phyloP scores from a whole-genome alignment of 192 early-diverging fungal species.

The Phlyctochytrium bullatum region DNA sequence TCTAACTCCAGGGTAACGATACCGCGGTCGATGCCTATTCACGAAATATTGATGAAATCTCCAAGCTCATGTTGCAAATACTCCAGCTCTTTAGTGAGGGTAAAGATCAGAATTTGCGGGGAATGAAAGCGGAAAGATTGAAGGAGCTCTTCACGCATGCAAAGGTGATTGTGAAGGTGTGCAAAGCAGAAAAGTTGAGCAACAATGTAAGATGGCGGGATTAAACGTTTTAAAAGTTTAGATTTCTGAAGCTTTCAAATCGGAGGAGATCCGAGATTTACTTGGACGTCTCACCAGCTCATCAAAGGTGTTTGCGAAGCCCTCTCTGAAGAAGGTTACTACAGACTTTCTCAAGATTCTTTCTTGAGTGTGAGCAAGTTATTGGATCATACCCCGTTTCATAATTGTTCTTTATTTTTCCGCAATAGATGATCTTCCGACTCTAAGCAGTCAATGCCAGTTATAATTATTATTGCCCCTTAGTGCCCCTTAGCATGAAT shows the following conservation, averaged over 20 bases:
- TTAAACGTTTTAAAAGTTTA: not conserved
- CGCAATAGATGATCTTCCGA: too few relatives aligned
- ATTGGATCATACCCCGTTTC: too few relatives aligned
- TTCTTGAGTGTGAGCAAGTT: too few relatives aligned
- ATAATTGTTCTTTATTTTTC: too few relatives aligned
- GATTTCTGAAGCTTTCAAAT: not conserved
- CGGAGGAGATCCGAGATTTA: not conserved
- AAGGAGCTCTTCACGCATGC: conserved; percentile 34
- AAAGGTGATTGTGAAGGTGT: conserved; percentile 21
- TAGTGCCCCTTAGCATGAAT: too few relatives aligned
- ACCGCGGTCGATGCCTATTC: conserved; percentile 1
- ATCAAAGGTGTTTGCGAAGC: not conserved
- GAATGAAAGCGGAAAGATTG: conserved; percentile 30
- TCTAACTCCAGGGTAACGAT: conserved; percentile 24
- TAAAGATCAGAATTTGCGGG: conserved; percentile 19
- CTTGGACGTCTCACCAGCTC: not conserved
- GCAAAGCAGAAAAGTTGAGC: not conserved
- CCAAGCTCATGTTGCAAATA: not conserved
- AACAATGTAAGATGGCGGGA: not conserved
- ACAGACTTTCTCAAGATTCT: too few relatives aligned
- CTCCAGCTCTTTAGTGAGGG: conserved; percentile 2
- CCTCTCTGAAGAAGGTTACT: not conserved
- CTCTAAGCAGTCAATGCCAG: too few relatives aligned
- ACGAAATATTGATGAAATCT: not conserved
- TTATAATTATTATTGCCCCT: too few relatives aligned